phyloP scores from a whole-genome alignment of 2,329 filamentous ascomycete genomes.

The Ascochyta pisi region DNA sequence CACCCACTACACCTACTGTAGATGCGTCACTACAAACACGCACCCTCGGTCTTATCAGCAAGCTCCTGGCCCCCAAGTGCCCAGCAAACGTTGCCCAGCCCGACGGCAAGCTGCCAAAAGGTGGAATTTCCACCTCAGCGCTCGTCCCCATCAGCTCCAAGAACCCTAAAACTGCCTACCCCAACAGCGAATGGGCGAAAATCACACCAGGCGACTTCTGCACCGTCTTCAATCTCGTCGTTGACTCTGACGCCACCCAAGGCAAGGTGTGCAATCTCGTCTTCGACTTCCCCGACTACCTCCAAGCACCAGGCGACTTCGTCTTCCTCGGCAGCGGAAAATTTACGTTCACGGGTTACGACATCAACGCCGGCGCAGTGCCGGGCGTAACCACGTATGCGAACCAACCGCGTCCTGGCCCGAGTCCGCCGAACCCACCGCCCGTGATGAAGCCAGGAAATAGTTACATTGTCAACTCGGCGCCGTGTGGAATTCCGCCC shows the following conservation, averaged over 20 bases:
- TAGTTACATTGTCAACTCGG: slow-evolving; percentile 32
- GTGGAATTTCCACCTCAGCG: slow-evolving; percentile 25
- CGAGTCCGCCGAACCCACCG: slow-evolving; percentile 29
- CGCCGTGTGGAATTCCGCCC: slow-evolving; percentile 30
- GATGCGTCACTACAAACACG: slow-evolving; percentile 27
- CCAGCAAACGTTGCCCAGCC: slow-evolving; percentile 30
- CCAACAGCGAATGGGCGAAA: slow-evolving; percentile 22
- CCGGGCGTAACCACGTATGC: slow-evolving; percentile 30
- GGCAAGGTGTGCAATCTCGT: slow-evolving; percentile 41
- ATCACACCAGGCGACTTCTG: slow-evolving; percentile 38
- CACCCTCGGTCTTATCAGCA: slow-evolving; percentile 22
- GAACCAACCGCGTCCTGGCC: slow-evolving; percentile 29
- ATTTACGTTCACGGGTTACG: slow-evolving; percentile 36
- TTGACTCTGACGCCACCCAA: slow-evolving; percentile 27
- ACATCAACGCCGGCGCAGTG: slow-evolving; percentile 28
- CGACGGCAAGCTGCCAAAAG: slow-evolving; percentile 31
- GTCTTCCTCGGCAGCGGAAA: slow-evolving; percentile 25
- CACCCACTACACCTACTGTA: slow-evolving; percentile 35
- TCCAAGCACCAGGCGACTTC: slow-evolving; percentile 25
- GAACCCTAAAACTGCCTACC: slow-evolving; percentile 29
- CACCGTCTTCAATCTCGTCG: slow-evolving; percentile 40
- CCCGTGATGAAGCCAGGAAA: slow-evolving; percentile 30
- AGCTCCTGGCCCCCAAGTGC: slow-evolving; percentile 13
- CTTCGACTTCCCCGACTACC: slow-evolving; percentile 34
- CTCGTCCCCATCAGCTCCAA: slow-evolving; percentile 32